Evolutionary conservation across 1,284 basidiomycete species (phyloP), one percentile per base, ranked within the genome.

Genomic region (Gyrodon tennesseensis): DNA sequence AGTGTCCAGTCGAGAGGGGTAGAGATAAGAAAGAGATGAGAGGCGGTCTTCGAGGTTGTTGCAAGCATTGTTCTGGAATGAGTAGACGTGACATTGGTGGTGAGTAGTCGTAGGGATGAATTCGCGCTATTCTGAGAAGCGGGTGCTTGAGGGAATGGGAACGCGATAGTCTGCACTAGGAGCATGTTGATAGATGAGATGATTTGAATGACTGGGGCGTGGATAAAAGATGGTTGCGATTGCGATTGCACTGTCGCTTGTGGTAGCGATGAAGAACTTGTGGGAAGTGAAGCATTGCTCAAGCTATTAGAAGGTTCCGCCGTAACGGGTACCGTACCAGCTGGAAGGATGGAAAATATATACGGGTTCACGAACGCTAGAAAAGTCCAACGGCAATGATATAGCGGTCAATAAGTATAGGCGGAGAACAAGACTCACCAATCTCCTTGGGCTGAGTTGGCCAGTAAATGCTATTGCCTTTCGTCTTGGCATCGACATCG

Each of bases 321-420:
- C 2, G 75, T 71, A 4, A 73, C 68, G 4, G 86, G 81, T 4
- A 89, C 81, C 3, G 86, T 81, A 2, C 88, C 87, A 0, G 89
- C 78, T 2, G 93, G 90, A 9, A 96, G 80, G 18, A 92, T 80
- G 1, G 92, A 88, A 72, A 96, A 86, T 46, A 97, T 83, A 74
- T 94, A 96, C 1, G 95, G 95, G 70, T 89, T 90, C 43, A 91
- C 80, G 66, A 88, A 92, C 2, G 88, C 93, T 92, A 62, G 51
- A 44, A 12, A 40, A 3, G 11, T 41, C 37, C 37, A 48, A 31
- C 3, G 15, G 23, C 46, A 39, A 61, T 18, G 11, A 55, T 31
- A 8, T 1, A 43, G 48, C 2, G 3, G 9, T 41, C 53, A 59
- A 41, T 29, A 31, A 39, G 18, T 4, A 59, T 16, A 39, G 13